Evolutionary conservation across 2,329 filamentous ascomycete species (phyloP).

Genomic region (Talaromyces atroroseus): DNA sequence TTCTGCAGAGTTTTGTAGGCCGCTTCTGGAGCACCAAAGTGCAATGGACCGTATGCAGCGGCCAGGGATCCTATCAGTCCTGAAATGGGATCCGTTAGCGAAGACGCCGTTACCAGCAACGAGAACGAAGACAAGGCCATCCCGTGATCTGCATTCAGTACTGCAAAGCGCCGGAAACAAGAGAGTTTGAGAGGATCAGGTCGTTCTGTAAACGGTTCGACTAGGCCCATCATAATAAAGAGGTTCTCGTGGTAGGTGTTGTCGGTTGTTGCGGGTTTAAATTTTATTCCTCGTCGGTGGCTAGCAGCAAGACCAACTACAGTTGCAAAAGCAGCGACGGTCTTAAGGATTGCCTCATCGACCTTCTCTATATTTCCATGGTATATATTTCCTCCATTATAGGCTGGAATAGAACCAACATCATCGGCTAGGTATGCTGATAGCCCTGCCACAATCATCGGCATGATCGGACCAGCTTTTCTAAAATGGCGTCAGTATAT

Average conservation of each 20-base stretch:
- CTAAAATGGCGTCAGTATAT: too few relatives aligned
- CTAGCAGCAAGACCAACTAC: constrained; percentile 22
- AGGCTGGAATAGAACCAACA: too few relatives aligned
- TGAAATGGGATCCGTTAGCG: constrained; percentile 51
- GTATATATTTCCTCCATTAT: constrained; percentile 19
- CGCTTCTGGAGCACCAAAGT: constrained; percentile 56
- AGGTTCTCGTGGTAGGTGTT: constrained; percentile 53
- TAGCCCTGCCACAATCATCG: too few relatives aligned
- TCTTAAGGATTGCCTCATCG: constrained; percentile 22
- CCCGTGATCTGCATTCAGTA: constrained; percentile 56
- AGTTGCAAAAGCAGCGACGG: constrained; percentile 23
- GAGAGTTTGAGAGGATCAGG: constrained; percentile 43
- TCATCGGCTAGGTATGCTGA: too few relatives aligned
- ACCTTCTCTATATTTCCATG: constrained; percentile 17
- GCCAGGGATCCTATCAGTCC: constrained; percentile 50
- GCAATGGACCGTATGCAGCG: constrained; percentile 53
- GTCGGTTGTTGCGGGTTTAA: constrained; percentile 26
- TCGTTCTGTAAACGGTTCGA: constrained; percentile 19
- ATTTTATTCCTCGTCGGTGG: constrained; percentile 21
- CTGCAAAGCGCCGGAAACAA: constrained; percentile 50
- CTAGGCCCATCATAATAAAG: constrained; percentile 50
- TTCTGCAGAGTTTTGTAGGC: constrained; percentile 42
- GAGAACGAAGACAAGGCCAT: constrained; percentile 55
- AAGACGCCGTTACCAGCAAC: constrained; percentile 52
- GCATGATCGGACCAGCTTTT: too few relatives aligned